Evolutionary conservation across 73 alveolate genomes (phyloP), one percentile per base, ranked within the genome.

Genomic region (Paramecium sexaurelia): DNA sequence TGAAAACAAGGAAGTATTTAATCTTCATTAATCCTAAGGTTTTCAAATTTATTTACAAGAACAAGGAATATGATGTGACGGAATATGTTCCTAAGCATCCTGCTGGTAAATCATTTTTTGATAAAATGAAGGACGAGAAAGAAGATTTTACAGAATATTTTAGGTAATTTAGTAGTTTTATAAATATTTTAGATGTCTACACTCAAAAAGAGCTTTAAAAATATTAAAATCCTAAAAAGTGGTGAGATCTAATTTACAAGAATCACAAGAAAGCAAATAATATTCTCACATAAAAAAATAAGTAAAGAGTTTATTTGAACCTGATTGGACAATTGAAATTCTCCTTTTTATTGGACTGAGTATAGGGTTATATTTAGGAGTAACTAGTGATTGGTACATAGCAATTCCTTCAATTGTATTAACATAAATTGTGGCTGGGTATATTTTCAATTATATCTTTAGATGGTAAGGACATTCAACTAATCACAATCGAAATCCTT

Each of bases 391-490:
- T 22, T 82, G 91, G 73, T 27, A 24, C 27, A 61, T 88, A 13
- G 94, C 91, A 15, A 88, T 88, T 55, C 71, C 87, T 19, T 20
- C 87, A 13, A 66, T 88, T 24, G 94, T 47, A 41, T 43, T 88
- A 19, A 69, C 69, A 26, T 32, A 88, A 69, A 69, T 68, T 20
- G 32, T 88, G 11, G 94, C 91, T 26, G 94, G 94, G 56, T 71
- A 71, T 11, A 20, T 8, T 32, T 33, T 71, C 11, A 15, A 7
- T 32, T 71, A 32, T 71, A 71, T 71, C 35, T 33, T 71, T 71
- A 71, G 86, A 0, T 88, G 94, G 94, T 36, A 55, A 68, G 94
- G 94, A 37, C 94, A 88, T 56, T 88, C 94, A 36, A 43, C 69
- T 20, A 88, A 88, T 71, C 94, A 88, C 67, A 88, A 69, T 26